Conservation (phyloP, 768 basidiomycete genomes). For the Melanogaster broomeanus region DNA sequence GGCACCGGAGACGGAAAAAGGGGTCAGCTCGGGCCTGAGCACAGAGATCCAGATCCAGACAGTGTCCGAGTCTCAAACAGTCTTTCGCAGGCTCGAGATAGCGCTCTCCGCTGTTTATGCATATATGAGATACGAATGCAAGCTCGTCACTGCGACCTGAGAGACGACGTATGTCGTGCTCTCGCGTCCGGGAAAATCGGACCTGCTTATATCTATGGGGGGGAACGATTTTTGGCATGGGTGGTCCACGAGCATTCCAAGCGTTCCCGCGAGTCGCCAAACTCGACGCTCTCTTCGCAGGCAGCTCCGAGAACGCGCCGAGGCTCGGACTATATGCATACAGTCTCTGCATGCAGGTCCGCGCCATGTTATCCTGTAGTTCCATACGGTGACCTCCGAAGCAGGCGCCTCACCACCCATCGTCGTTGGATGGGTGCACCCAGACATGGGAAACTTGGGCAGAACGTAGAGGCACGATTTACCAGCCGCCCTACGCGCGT, state of each 20-base stretch:
- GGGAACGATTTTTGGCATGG: conserved; percentile 81
- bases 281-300: conserved; percentile 30
- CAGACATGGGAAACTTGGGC: conserved; percentile 84
- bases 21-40: conserved; percentile 69
- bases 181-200: conserved; percentile 40
- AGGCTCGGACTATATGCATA: conserved; percentile 34
- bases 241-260: conserved; percentile 21
- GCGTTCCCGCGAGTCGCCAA: conserved; percentile 8
- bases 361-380: conserved; percentile 63
- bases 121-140: conserved; percentile 42
- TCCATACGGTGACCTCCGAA: conserved; percentile 33
- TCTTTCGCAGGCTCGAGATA: conserved; percentile 53
- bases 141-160: conserved; percentile 70
- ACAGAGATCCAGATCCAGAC: conserved; percentile 11
- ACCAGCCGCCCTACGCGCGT: conserved; percentile 44
- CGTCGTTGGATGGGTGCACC: conserved; percentile 78
- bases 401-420: conserved; percentile 26
- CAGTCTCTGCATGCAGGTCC: conserved; percentile 62
- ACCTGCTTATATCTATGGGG: conserved; percentile 76
- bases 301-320: conserved; percentile 34
- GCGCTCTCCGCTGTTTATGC: conserved; percentile 33
- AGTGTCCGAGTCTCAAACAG: conserved; percentile 10
- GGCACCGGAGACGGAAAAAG: conserved; percentile 70
- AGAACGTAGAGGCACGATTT: conserved; percentile 12
- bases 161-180: conserved; percentile 80